These are phyloP conservation scores for Neurospora sp. DNA, from an alignment of 495 filamentous ascomycete species.

Conservation along the genomic window DNA sequence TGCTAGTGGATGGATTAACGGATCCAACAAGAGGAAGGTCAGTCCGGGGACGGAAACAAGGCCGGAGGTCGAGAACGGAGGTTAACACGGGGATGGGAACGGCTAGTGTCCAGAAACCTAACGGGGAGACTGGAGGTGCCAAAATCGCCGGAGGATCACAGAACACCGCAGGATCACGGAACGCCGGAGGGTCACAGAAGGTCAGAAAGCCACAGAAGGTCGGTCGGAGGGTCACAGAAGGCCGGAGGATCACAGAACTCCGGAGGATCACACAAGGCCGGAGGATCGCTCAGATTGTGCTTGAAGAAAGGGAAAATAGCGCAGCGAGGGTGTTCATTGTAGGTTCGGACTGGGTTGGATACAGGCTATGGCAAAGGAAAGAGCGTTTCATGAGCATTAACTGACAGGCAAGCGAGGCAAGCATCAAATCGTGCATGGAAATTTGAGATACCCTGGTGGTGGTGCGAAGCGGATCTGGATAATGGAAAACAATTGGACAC, in stretches of 20 bases:
- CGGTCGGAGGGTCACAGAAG: background rate
- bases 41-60: background rate
- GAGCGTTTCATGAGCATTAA: background rate
- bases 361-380: background rate
- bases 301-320: background rate
- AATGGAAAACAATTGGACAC: too few species aligned
- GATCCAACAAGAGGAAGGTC: background rate
- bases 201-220: too few species aligned
- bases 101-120: background rate
- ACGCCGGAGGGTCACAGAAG: background rate
- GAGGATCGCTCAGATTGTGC: background rate
- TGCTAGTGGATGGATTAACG: background rate
- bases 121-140: background rate
- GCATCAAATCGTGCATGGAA: background rate
- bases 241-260: too few species aligned
- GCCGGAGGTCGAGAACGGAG: background rate
- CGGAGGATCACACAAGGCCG: too few species aligned
- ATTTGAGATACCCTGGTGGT: too few species aligned
- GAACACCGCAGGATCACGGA: background rate
- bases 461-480: too few species aligned
- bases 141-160: background rate
- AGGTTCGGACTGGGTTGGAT: background rate
- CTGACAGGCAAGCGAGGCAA: background rate
- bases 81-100: background rate
- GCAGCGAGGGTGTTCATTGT: background rate